Evolutionary conservation across 257 asterid species (phyloP), one percentile per base, ranked within the genome.

Genomic region (Solanum commersonii): DNA sequence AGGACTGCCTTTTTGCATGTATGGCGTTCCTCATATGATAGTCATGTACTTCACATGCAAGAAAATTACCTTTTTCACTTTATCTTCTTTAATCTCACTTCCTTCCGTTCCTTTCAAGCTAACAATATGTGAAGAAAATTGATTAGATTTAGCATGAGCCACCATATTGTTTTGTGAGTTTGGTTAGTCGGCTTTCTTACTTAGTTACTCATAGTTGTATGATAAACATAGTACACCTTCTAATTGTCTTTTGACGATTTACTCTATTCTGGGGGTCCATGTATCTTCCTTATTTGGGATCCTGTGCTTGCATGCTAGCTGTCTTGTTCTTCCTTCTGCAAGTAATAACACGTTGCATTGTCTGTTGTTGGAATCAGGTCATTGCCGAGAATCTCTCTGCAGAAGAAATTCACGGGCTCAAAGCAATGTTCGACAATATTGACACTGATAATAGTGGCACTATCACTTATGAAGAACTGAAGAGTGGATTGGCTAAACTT

Each of bases 401-500:
- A 1, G 97, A 96, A 81, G 99, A 96, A 89, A 96, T 96, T 88
- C 98, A 94, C 84, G 99, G 99, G 46, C 91, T 96, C 89, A 95
- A 95, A 92, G 91, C 97, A 27, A 96, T 95, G 98, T 96, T 96
- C 90, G 86, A 93, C 56, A 95, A 94, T 70, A 95, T 96, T 89
- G 99, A 96, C 88, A 96, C 98, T 2, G 99, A 96, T 89, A 93
- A 93, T 42, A 96, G 92, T 18, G 99, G 99, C 33, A 94, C 97
- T 76, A 95, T 95, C 85, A 95, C 98, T 11, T 95, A 94, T 5
- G 98, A 96, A 88, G 99, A 96, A 89, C 99, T 96, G 84, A 94
- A 91, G 93, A 91, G 76, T 3, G 98, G 99, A 29, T 91, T 96
- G 87, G 95, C 98, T 72, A 91, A 93, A 22, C 98, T 96, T 27